Percentiles rank a stretch among this genome's conserved stretches.
phyloP scores from a whole-genome alignment of 1,284 basidiomycete genomes.

The Melampsora americana region DNA sequence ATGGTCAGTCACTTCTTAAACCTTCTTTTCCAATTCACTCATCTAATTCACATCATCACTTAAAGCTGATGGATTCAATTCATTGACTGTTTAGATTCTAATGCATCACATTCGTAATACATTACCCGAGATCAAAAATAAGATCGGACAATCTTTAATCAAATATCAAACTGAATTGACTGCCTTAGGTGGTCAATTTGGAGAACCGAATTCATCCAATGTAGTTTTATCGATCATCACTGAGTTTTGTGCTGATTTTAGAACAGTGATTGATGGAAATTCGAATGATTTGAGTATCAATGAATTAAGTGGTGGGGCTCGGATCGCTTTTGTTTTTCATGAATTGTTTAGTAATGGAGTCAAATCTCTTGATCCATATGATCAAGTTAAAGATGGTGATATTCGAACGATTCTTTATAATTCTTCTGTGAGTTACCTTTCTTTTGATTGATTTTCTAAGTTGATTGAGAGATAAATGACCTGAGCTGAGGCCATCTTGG shows the following conservation, averaged over 20 bases:
- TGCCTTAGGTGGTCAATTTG: conserved; percentile 79
- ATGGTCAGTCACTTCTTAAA: conserved; percentile 66
- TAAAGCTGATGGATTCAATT: background rate
- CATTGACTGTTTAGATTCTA: conserved; percentile 65
- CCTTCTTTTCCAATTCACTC: too few relatives aligned
- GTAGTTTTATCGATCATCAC: conserved; percentile 93
- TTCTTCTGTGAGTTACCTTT: conserved; percentile 69
- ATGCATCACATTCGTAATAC: conserved; percentile 98
- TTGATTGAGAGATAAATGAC: background rate
- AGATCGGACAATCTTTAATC: conserved; percentile 78
- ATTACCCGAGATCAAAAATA: conserved; percentile 91
- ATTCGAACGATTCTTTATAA: conserved; percentile 94
- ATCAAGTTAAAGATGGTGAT: conserved; percentile 96
- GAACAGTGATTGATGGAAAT: conserved; percentile 92
- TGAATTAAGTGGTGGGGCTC: conserved; percentile 91
- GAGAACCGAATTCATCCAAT: conserved; percentile 77
- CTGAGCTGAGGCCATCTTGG: background rate
- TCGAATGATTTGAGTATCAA: conserved; percentile 90
- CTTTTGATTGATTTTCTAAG: background rate
- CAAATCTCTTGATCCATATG: conserved; percentile 93
- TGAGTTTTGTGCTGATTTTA: conserved; percentile 94
- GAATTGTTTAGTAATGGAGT: conserved; percentile 95
- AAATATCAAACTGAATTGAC: conserved; percentile 81
- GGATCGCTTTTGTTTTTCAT: conserved; percentile 97
- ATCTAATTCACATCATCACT: background rate